phyloP scores from a whole-genome alignment of 169 alveolate species.

The Cryptosporidium xiaoi region DNA sequence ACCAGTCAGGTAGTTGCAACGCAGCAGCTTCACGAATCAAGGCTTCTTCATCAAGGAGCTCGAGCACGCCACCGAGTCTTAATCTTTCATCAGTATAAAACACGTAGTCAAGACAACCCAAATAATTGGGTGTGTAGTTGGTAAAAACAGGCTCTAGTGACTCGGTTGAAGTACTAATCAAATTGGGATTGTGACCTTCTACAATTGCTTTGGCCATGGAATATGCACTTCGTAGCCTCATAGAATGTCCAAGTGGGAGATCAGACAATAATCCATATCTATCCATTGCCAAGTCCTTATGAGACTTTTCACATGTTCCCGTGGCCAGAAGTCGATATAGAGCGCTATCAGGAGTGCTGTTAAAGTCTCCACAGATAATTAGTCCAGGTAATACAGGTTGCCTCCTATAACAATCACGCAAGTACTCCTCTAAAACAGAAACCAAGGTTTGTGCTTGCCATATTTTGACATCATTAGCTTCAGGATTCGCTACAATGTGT shows the following conservation, averaged over 20 bases:
- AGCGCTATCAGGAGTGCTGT: slow-evolving; percentile 84
- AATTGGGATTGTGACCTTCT: slow-evolving; percentile 64
- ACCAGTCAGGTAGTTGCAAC: slow-evolving; percentile 80
- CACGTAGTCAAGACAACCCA: slow-evolving; percentile 84
- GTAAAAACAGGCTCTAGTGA: slow-evolving; percentile 82
- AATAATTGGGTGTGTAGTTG: slow-evolving; percentile 80
- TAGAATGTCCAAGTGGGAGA: slow-evolving; percentile 78
- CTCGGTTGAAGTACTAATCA: slow-evolving; percentile 41
- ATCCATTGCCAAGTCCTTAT: slow-evolving; percentile 79
- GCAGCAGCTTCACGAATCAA: slow-evolving; percentile 81
- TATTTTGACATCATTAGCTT: slow-evolving; percentile 81
- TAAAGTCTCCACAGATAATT: slow-evolving; percentile 82
- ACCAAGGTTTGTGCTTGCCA: slow-evolving; percentile 84
- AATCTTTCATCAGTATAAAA: slow-evolving; percentile 79
- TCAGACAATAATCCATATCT: slow-evolving; percentile 78
- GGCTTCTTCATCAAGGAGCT: slow-evolving; percentile 77
- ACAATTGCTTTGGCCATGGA: slow-evolving; percentile 77
- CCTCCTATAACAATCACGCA: slow-evolving; percentile 76
- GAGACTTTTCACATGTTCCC: slow-evolving; percentile 80
- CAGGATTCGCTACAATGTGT: slow-evolving; percentile 83
- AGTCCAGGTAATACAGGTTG: slow-evolving; percentile 79
- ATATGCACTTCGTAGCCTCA: slow-evolving; percentile 80
- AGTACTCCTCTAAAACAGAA: slow-evolving; percentile 78
- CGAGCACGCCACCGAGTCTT: slow-evolving; percentile 78
- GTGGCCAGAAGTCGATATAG: slow-evolving; percentile 81